phyloP scores from a whole-genome alignment of 306 rosid genomes.

The Styphnolobium japonicum region DNA sequence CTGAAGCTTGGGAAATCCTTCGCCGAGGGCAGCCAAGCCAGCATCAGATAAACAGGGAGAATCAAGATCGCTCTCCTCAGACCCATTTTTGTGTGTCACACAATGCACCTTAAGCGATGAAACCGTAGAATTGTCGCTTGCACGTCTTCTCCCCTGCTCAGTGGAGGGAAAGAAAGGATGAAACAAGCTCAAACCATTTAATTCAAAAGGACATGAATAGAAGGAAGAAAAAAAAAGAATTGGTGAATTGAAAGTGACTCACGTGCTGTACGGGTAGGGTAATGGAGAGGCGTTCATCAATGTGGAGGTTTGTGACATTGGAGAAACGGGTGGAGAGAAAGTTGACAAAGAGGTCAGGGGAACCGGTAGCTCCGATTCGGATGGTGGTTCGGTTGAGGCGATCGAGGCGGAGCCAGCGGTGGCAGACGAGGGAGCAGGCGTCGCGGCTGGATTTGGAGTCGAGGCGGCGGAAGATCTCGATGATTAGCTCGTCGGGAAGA shows the following conservation, averaged over 20 bases:
- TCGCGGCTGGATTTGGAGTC: conserved; percentile 58
- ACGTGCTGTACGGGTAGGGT: conserved; percentile 56
- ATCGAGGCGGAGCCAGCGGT: conserved; percentile 71
- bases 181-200: background rate
- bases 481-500: conserved; percentile 69
- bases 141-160: conserved; percentile 54
- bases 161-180: background rate
- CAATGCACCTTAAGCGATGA: conserved; percentile 38
- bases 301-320: conserved; percentile 49
- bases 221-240: background rate
- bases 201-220: background rate
- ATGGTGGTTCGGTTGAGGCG: conserved; percentile 60
- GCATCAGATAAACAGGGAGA: conserved; percentile 63
- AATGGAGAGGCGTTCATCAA: conserved; percentile 61
- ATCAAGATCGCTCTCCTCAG: conserved; percentile 47
- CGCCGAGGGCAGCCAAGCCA: conserved; percentile 66
- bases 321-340: conserved; percentile 57
- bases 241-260: background rate
- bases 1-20: conserved; percentile 75
- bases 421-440: conserved; percentile 79
- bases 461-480: conserved; percentile 55
- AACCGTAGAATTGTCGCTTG: conserved; percentile 7
- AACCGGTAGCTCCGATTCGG: conserved; percentile 60
- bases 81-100: conserved; percentile 26
- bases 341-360: conserved; percentile 45